Percentiles rank a stretch among this genome's conserved stretches.
Evolutionary conservation across 2,329 filamentous ascomycete genomes (phyloP).

Genomic region (Hypoxylon sp.): DNA sequence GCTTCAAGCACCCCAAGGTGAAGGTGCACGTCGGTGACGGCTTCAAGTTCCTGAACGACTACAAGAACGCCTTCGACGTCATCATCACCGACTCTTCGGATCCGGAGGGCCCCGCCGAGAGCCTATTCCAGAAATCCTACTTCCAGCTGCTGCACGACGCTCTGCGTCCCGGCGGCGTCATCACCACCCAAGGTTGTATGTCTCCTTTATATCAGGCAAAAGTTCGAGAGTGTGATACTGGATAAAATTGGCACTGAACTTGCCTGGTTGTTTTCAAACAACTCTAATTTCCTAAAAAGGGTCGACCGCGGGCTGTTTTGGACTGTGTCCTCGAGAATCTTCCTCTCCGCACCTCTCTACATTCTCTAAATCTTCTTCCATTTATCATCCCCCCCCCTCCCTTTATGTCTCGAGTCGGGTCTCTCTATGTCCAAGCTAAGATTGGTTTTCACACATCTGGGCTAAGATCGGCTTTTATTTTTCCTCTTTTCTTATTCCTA

Average conservation of each 20-base stretch:
- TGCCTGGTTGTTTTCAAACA: conserved; percentile 54
- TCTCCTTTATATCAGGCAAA: conserved; percentile 74
- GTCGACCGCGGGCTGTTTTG: conserved; percentile 32
- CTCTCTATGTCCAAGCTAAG: not conserved
- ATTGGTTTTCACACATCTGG: conserved; percentile 9
- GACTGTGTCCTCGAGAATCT: conserved; percentile 31
- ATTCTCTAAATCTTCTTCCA: conserved; percentile 4
- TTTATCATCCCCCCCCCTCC: not conserved
- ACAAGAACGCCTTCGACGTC: conserved; percentile 98
- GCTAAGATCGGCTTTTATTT: conserved; percentile 17
- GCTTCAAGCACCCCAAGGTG: conserved; percentile 94
- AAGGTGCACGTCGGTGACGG: conserved; percentile 95
- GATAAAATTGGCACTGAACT: conserved; percentile 50
- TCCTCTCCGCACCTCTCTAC: conserved; percentile 30
- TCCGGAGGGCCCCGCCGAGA: conserved; percentile 95
- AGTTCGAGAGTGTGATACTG: conserved; percentile 54
- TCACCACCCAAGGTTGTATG: conserved; percentile 99
- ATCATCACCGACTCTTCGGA: conserved; percentile 99
- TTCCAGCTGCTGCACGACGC: conserved; percentile 94
- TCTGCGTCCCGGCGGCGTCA: conserved; percentile 94
- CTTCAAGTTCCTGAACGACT: conserved; percentile 98
- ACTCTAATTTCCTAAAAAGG: conserved; percentile 38
- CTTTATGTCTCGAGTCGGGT: conserved; percentile 8
- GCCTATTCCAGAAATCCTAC: conserved; percentile 98
- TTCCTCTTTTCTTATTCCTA: not conserved